phyloP scores from a whole-genome alignment of 1,139 yeast species.

The Geotrichum citri-aurantii region DNA sequence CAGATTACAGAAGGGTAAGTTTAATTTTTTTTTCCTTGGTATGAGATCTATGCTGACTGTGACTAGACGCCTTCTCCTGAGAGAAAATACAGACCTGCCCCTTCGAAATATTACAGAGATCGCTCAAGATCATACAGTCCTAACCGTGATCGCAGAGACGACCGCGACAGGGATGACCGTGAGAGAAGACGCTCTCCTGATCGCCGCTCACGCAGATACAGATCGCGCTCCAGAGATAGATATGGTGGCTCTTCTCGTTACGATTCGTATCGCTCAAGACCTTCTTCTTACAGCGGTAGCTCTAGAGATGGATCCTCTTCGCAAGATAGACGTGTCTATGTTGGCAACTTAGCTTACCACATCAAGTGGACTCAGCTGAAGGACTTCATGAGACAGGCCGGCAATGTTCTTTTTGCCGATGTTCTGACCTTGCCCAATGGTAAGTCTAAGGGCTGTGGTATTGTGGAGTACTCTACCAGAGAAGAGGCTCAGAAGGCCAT shows the following conservation, averaged over 20 bases:
- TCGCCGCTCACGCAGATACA: constrained; percentile 5
- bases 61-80: constrained; percentile 12
- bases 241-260: constrained; percentile 10
- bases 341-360: constrained; percentile 59
- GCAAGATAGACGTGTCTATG: constrained; percentile 42
- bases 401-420: constrained; percentile 78
- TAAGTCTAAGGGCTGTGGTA: constrained; percentile 65
- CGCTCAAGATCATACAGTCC: constrained; percentile 14
- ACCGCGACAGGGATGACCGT: neutral
- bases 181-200: constrained; percentile 14
- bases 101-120: constrained; percentile 6
- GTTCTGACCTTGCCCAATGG: constrained; percentile 79
- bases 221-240: constrained; percentile 16
- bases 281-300: constrained; percentile 3
- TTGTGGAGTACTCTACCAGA: constrained; percentile 72
- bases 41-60: constrained; percentile 61
- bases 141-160: constrained; percentile 12
- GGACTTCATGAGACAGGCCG: constrained; percentile 61
- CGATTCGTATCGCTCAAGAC: constrained; percentile 11
- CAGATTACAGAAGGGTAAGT: constrained; percentile 40
- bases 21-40: constrained; percentile 48
- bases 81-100: constrained; percentile 14
- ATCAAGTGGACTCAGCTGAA: constrained; percentile 57
- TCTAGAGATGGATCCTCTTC: constrained; percentile 9
- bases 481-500: constrained; percentile 76